A percentile compares a stretch with the other conserved stretches of the same genome.
These are phyloP conservation scores for Clohesyomyces aquaticus DNA, from an alignment of 495 filamentous ascomycete species.

Conservation along the genomic window DNA sequence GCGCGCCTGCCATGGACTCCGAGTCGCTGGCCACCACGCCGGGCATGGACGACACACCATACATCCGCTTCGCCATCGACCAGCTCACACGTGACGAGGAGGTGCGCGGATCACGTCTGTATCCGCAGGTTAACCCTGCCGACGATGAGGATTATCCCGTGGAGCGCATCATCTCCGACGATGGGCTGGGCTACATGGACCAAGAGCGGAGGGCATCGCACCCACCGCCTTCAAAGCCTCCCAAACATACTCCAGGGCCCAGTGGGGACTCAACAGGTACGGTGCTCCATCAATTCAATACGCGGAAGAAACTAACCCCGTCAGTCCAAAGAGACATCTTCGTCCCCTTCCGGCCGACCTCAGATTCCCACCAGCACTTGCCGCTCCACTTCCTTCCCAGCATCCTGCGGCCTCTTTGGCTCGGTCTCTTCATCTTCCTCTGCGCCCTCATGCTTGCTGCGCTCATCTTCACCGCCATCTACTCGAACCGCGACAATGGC, in stretches of 20 bases:
- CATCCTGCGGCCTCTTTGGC: constrained; percentile 64
- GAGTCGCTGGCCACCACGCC: constrained; percentile 60
- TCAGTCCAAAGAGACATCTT: constrained; percentile 51
- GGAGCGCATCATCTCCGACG: constrained; percentile 35
- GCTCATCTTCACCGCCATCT: constrained; percentile 74
- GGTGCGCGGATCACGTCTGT: constrained; percentile 44
- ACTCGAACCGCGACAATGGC: constrained; percentile 58
- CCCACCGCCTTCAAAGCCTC: constrained; percentile 16
- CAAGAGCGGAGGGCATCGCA: constrained; percentile 26
- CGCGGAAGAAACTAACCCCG: constrained; percentile 3
- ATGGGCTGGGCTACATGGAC: constrained; percentile 38
- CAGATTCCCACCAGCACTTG: constrained; percentile 54
- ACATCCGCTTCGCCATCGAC: constrained; percentile 73
- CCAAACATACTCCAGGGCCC: not conserved
- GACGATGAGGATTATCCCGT: constrained; percentile 39
- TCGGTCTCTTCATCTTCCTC: constrained; percentile 61
- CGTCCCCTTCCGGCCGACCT: constrained; percentile 55
- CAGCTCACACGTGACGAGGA: constrained; percentile 71
- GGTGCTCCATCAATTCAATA: not conserved
- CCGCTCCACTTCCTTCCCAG: constrained; percentile 67
- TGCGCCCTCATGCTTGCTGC: constrained; percentile 72
- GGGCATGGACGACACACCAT: constrained; percentile 67
- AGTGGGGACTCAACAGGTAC: not conserved
- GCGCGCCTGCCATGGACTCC: constrained; percentile 39
- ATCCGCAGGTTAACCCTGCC: constrained; percentile 18